Evolutionary conservation across 2,329 filamentous ascomycete species (phyloP).

Genomic region (Knufia petricola): DNA sequence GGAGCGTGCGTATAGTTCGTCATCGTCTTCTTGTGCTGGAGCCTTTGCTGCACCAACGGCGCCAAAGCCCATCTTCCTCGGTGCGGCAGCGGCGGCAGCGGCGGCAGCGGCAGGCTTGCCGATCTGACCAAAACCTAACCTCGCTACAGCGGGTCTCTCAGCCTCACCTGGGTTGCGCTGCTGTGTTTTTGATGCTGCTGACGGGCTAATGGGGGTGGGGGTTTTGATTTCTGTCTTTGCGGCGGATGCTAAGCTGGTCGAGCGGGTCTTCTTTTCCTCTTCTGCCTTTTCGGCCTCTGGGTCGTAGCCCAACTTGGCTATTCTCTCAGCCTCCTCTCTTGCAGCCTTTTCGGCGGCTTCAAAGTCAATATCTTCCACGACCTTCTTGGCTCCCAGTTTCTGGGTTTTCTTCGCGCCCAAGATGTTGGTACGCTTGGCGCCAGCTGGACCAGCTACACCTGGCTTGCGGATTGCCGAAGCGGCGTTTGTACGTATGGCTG

Average conservation of each 20-base stretch:
- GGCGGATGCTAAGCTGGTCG: constrained; percentile 26
- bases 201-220: constrained; percentile 61
- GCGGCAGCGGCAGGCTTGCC: constrained; percentile 39
- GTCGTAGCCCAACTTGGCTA: constrained; percentile 91
- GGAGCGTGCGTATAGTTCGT: constrained; percentile 69
- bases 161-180: constrained; percentile 62
- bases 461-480: constrained; percentile 75
- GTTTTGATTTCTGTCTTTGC: constrained; percentile 55
- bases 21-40: constrained; percentile 54
- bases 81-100: constrained; percentile 39
- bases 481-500: constrained; percentile 63
- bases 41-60: constrained; percentile 68
- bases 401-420: constrained; percentile 71
- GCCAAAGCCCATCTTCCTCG: constrained; percentile 79
- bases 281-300: constrained; percentile 68
- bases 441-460: constrained; percentile 40
- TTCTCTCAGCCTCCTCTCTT: constrained; percentile 92
- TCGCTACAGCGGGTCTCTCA: constrained; percentile 71
- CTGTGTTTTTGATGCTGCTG: constrained; percentile 44
- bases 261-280: constrained; percentile 29
- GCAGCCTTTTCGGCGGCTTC: constrained; percentile 96
- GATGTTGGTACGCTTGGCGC: constrained; percentile 73
- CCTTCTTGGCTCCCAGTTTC: constrained; percentile 90
- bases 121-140: constrained; percentile 81
- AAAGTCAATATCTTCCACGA: constrained; percentile 74